Percentiles rank a stretch among this genome's conserved stretches.
These are phyloP conservation scores for Thermomucor indicae-seudaticae DNA, from an alignment of 371 early-diverging fungal genomes.

Conservation along the genomic window DNA sequence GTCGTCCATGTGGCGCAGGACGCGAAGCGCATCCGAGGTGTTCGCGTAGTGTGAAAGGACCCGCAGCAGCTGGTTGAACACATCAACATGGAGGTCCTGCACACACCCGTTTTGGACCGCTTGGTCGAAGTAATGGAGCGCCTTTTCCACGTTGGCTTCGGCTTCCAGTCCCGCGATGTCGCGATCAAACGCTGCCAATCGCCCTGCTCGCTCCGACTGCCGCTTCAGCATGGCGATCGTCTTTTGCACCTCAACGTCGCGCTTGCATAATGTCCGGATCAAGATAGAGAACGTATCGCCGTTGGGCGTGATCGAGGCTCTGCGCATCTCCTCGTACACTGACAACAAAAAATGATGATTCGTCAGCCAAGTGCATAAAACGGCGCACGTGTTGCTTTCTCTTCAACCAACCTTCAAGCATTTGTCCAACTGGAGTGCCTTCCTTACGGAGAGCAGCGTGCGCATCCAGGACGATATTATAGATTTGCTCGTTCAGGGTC, in stretches of 20 bases:
- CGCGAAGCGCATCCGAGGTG: slow-evolving; percentile 22
- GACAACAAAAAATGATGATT: too few relatives aligned
- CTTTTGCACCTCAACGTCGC: slow-evolving; percentile 43
- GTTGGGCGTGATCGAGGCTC: too few relatives aligned
- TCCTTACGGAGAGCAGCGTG: slow-evolving; percentile 30
- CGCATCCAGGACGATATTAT: slow-evolving; percentile 40
- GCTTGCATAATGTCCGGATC: slow-evolving; percentile 33
- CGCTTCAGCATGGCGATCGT: slow-evolving; percentile 36
- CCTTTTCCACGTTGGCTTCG: slow-evolving; percentile 29
- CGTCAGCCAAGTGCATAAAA: too few relatives aligned
- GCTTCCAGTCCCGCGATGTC: slow-evolving; percentile 24
- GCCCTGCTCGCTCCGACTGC: slow-evolving; percentile 25
- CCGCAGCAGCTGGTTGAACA: slow-evolving; percentile 39
- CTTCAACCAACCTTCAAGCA: slow-evolving; percentile 42
- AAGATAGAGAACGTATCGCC: slow-evolving; percentile 26
- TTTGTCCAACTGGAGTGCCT: slow-evolving; percentile 26
- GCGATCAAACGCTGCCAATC: slow-evolving; percentile 4
- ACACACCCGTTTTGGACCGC: slow-evolving; percentile 19
- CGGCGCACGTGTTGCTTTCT: too few relatives aligned
- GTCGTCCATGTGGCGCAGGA: slow-evolving; percentile 32
- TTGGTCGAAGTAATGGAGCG: slow-evolving; percentile 25
- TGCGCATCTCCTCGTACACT: too few relatives aligned
- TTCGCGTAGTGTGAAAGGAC: slow-evolving; percentile 38
- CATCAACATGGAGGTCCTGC: slow-evolving; percentile 30
- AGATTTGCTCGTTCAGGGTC: slow-evolving; percentile 28